Conservation (phyloP, 1,284 basidiomycete genomes). For the Mrakiaceae sp. region DNA sequence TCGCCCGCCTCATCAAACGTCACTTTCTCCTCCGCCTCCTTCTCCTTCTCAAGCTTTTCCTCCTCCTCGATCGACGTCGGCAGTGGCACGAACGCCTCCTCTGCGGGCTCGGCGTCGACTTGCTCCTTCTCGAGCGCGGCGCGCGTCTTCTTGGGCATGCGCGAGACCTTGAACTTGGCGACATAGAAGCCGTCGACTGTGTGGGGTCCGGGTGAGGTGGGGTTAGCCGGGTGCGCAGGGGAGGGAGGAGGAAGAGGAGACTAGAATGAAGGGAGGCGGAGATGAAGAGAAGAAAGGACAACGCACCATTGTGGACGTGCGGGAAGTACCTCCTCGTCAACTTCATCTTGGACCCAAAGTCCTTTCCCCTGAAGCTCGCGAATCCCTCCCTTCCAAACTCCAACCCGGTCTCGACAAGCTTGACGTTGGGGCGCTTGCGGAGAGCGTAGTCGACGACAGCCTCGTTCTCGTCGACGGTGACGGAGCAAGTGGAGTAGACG, state of each 20-base stretch:
- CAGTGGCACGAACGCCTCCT: slow-evolving; percentile 29
- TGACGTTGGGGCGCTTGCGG: slow-evolving; percentile 87
- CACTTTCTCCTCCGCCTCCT: slow-evolving; percentile 22
- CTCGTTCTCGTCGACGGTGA: slow-evolving; percentile 97
- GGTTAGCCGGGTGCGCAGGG: too few species aligned
- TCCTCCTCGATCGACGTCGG: slow-evolving; percentile 28
- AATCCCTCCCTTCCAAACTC: slow-evolving; percentile 90
- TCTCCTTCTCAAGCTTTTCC: slow-evolving; percentile 6
- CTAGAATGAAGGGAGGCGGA: neutral
- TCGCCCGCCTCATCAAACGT: slow-evolving; percentile 15
- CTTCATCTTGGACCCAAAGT: slow-evolving; percentile 66
- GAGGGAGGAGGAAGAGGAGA: neutral
- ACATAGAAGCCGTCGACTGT: slow-evolving; percentile 97
- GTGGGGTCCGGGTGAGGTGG: slow-evolving; percentile 21
- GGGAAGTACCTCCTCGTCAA: slow-evolving; percentile 84
- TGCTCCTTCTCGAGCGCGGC: slow-evolving; percentile 19
- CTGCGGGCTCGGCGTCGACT: slow-evolving; percentile 24
- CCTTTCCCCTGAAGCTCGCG: slow-evolving; percentile 77
- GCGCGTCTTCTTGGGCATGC: slow-evolving; percentile 46
- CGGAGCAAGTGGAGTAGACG: slow-evolving; percentile 98
- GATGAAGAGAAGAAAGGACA: neutral
- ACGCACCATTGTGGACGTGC: slow-evolving; percentile 58
- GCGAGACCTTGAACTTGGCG: slow-evolving; percentile 91
- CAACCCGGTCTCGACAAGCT: slow-evolving; percentile 84
- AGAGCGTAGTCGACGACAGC: slow-evolving; percentile 98